Base-by-base conservation (phyloP, 805 yeast species). In the Pichia heedii region DNA sequence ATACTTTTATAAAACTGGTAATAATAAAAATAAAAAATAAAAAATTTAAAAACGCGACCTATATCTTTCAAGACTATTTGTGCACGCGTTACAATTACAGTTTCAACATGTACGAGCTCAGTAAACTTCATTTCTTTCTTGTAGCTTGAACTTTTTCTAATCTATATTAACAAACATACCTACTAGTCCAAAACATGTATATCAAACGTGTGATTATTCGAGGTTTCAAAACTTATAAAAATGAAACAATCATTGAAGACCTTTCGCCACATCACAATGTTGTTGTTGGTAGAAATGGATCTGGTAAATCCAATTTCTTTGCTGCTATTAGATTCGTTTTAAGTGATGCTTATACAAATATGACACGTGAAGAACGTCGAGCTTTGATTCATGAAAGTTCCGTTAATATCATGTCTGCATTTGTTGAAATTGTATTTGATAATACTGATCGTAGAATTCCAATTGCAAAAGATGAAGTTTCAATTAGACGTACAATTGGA, bases 241-340 rank as follows among this genome's bases (percentile, higher is more conserved):
- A 84, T 54, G 79, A 86, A 34, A 84, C 96, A 0, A 73, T 77
- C 4, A 76, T 89, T 12, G 93, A 84, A 35, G 69, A 76, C 15
- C 68, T 93, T 27, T 82, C 94, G 1, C 90, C 95, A 0, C 77
- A 77, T 43, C 83, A 81, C 56, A 90, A 90, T 63, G 94, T 90
- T 19, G 79, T 84, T 15, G 87, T 89, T 27, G 97, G 97, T 2
- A 68, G 95, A 40, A 89, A 89, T 63, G 97, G 97, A n/a, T 84
- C 96, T 9, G 98, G 98, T 9, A 90, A 93, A 60, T 85, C 96
- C 34, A 90, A 93, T 61, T 84, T 90, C 64, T 93, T 90, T 61
- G 88, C 96, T 15, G 97, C 98, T 11, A 84, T 90, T 44, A 70
- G 97, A 49, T 93, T 89, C 65, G 97, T 88, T 11, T 62, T 93